Percentiles rank a stretch among this genome's conserved stretches.
phyloP scores from a whole-genome alignment of 1,139 yeast genomes.

The Taphrina communis region DNA sequence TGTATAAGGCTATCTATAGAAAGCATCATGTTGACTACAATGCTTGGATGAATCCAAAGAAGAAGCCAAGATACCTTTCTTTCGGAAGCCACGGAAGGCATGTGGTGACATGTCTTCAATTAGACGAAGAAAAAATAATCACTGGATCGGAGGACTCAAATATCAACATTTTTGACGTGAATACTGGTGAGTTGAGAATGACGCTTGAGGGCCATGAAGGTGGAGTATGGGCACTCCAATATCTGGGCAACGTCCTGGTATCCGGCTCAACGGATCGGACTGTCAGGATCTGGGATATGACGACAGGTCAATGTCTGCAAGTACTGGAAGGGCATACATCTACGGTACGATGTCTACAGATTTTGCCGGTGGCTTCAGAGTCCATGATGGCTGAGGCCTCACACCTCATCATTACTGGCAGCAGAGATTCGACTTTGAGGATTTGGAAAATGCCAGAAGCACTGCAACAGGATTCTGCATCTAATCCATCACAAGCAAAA shows the following conservation, averaged over 20 bases:
- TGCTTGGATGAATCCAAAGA: conserved; percentile 83
- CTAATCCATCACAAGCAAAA: conserved; percentile 9
- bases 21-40: conserved; percentile 67
- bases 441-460: conserved; percentile 80
- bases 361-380: conserved; percentile 60
- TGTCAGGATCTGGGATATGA: conserved; percentile 87
- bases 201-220: conserved; percentile 86
- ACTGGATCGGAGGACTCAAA: conserved; percentile 91
- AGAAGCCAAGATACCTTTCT: conserved; percentile 70
- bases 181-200: conserved; percentile 62
- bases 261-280: conserved; percentile 93
- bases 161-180: conserved; percentile 80
- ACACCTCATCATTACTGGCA: conserved; percentile 80
- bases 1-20: conserved; percentile 66
- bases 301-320: conserved; percentile 77
- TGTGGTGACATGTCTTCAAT: conserved; percentile 92
- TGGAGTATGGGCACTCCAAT: conserved; percentile 98
- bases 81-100: conserved; percentile 76
- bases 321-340: conserved; percentile 91
- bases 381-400: conserved; percentile 59
- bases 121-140: conserved; percentile 86
- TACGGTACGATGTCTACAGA: conserved; percentile 90
- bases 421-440: conserved; percentile 85
- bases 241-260: conserved; percentile 74
- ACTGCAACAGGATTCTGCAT: conserved; percentile 53